phyloP scores from a whole-genome alignment of 495 filamentous ascomycete genomes.

The Penicillium herquei region DNA sequence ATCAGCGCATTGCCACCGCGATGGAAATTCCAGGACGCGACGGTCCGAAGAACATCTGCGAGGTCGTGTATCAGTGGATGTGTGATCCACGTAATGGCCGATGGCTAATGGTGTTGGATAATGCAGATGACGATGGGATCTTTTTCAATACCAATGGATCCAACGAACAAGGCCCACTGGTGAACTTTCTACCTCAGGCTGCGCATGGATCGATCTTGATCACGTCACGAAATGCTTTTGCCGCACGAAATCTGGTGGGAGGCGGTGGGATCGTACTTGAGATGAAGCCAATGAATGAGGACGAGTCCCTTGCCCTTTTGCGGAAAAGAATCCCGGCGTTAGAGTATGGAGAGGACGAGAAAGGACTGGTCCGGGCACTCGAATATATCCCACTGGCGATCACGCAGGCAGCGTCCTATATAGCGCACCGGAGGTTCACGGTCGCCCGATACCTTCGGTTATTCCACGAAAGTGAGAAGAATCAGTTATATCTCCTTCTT shows the following conservation, averaged over 20 bases:
- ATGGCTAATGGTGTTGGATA: constrained; percentile 34
- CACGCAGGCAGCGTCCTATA: constrained; percentile 32
- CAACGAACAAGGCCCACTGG: constrained; percentile 13
- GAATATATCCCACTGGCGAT: constrained; percentile 37
- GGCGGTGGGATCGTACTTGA: constrained; percentile 17
- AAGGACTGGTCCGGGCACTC: constrained; percentile 22
- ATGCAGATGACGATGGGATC: constrained; percentile 28
- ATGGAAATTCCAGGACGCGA: too few species aligned
- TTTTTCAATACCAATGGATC: constrained; percentile 19
- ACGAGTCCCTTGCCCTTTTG: constrained; percentile 5
- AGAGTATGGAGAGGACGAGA: constrained; percentile 9
- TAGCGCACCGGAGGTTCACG: constrained; percentile 18
- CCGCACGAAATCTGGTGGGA: constrained; percentile 22
- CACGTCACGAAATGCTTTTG: constrained; percentile 37
- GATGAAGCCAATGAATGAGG: constrained; percentile 33
- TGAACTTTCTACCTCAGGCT: constrained; percentile 28
- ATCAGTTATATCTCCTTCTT: constrained; percentile 10
- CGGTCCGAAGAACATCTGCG: too few species aligned
- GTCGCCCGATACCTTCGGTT: constrained; percentile 16
- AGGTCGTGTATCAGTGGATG: too few species aligned
- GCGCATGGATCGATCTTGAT: constrained; percentile 11
- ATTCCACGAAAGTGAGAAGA: constrained; percentile 18
- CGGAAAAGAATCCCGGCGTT: background rate
- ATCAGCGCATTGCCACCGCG: too few species aligned
- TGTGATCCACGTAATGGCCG: too few species aligned